phyloP scores from a whole-genome alignment of 2,329 filamentous ascomycete genomes.

The Metarhizium anisopliae region DNA sequence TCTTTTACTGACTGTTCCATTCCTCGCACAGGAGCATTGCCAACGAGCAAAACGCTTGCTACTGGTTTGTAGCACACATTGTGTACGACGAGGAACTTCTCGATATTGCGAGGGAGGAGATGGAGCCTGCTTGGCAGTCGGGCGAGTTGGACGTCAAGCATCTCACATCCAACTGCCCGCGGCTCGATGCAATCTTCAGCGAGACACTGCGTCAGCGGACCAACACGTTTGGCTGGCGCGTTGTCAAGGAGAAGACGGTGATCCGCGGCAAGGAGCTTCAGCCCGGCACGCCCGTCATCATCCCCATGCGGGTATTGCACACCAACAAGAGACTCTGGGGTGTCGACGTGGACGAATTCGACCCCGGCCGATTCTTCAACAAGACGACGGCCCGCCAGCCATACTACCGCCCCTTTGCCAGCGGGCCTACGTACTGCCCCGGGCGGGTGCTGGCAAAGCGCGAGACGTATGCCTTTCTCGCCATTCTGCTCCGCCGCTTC shows the following conservation, averaged over 20 bases:
- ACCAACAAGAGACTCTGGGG: not conserved
- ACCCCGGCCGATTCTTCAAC: not conserved
- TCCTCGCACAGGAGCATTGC: not conserved
- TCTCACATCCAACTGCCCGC: not conserved
- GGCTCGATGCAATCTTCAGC: not conserved
- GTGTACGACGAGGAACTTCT: not conserved
- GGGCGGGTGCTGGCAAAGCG: too few species aligned
- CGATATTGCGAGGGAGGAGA: not conserved
- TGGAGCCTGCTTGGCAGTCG: not conserved
- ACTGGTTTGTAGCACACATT: not conserved
- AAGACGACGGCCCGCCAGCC: not conserved
- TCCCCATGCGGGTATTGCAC: not conserved
- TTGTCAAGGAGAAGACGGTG: not conserved
- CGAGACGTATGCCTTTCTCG: too few species aligned
- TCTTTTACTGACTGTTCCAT: too few species aligned
- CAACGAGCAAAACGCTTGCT: constrained; percentile 1
- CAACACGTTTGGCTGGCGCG: not conserved
- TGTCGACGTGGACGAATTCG: not conserved
- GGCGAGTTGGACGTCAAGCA: not conserved
- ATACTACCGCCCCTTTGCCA: not conserved
- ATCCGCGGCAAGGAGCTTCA: not conserved
- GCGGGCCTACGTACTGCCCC: not conserved
- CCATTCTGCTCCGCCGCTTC: too few species aligned
- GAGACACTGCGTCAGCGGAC: not conserved
- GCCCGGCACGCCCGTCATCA: not conserved